phyloP scores from a whole-genome alignment of 805 yeast species.

The Metschnikowia amazonensis region DNA sequence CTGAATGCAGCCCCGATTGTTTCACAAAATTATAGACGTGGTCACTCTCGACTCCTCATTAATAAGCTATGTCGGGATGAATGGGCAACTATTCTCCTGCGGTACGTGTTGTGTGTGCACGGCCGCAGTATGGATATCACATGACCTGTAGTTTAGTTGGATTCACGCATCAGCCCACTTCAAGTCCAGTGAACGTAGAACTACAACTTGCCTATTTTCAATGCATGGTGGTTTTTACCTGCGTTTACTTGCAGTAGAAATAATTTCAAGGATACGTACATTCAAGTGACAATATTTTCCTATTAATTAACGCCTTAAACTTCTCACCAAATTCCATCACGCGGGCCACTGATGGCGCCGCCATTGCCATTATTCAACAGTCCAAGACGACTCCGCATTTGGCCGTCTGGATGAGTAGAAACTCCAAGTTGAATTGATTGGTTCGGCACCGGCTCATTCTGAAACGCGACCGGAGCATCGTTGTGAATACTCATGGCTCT shows the following conservation, averaged over 20 bases:
- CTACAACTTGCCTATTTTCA: background rate
- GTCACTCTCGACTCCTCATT: slow-evolving; percentile 1
- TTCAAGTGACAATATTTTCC: background rate
- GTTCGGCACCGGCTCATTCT: background rate
- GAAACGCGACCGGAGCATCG: background rate
- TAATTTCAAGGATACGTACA: background rate
- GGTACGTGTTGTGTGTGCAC: background rate
- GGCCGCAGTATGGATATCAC: slow-evolving; percentile 3
- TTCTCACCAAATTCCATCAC: background rate
- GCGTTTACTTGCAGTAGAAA: background rate
- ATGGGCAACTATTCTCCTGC: background rate
- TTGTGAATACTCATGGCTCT: background rate
- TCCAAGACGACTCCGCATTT: background rate
- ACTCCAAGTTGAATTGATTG: background rate
- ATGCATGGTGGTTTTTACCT: background rate
- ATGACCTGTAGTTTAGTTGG: background rate
- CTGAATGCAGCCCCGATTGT: background rate
- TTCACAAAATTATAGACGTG: background rate
- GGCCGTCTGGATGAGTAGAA: background rate
- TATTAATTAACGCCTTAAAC: background rate
- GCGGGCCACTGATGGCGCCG: background rate
- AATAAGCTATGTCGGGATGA: background rate
- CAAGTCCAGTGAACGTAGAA: background rate
- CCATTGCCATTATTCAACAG: background rate
- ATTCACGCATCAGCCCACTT: background rate